A percentile compares a stretch with the other conserved stretches of the same genome.
These are phyloP conservation scores for Aureobasidium musti DNA, from an alignment of 2,329 filamentous ascomycete species.

Conservation along the genomic window DNA sequence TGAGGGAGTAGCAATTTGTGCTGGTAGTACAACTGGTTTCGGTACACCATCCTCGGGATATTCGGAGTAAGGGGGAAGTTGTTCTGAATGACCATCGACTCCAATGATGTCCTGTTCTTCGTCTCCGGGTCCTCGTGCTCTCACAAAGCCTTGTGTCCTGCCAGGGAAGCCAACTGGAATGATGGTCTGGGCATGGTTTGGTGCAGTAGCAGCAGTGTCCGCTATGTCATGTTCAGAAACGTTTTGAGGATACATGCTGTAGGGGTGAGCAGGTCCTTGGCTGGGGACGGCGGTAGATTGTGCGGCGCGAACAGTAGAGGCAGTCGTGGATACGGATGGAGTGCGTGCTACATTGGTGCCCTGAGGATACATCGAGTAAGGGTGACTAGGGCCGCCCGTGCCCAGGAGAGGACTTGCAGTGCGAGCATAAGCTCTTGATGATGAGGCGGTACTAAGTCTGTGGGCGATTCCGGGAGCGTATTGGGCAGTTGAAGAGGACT, in stretches of 20 bases:
- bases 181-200: constrained; percentile 46
- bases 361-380: constrained; percentile 83
- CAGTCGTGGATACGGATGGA: constrained; percentile 66
- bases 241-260: constrained; percentile 82
- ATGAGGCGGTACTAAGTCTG: constrained; percentile 42
- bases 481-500: constrained; percentile 42
- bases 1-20: constrained; percentile 31
- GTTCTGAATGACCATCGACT: constrained; percentile 84
- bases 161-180: constrained; percentile 77
- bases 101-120: constrained; percentile 89
- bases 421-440: constrained; percentile 42
- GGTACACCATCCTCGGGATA: constrained; percentile 72
- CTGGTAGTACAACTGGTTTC: constrained; percentile 29
- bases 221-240: constrained; percentile 59
- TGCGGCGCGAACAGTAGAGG: constrained; percentile 63
- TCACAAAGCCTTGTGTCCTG: constrained; percentile 63
- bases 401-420: constrained; percentile 68
- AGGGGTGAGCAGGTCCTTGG: constrained; percentile 74
- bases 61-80: constrained; percentile 85
- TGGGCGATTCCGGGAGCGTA: constrained; percentile 35
- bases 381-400: constrained; percentile 74
- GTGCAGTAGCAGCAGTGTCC: constrained; percentile 37
- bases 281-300: constrained; percentile 62
- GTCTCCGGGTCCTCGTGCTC: constrained; percentile 73
- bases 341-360: constrained; percentile 59